These are phyloP conservation scores for Oryza brachyantha DNA, from an alignment of 176 grass and related monocot species.

Conservation along the genomic window DNA sequence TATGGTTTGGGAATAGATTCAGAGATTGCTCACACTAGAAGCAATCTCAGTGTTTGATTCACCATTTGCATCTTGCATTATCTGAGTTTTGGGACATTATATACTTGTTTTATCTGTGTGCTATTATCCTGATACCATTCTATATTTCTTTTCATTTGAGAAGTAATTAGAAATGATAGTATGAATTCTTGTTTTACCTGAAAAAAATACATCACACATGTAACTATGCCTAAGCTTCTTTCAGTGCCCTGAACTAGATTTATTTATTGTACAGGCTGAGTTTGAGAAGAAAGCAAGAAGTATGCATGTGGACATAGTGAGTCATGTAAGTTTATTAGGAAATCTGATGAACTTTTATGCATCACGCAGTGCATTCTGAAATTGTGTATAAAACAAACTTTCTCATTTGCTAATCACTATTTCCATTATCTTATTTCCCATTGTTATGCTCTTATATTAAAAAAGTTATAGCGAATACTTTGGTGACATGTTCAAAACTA, in stretches of 20 bases:
- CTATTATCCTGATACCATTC: not conserved
- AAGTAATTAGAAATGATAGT: not conserved
- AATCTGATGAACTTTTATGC: not conserved
- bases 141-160: not conserved
- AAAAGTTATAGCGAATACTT: not conserved
- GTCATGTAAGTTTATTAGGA: constrained; percentile 63
- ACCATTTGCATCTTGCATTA: not conserved
- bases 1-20: not conserved
- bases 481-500: not conserved
- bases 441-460: not conserved
- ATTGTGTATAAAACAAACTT: not conserved
- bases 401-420: not conserved
- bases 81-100: not conserved
- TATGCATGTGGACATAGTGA: constrained; percentile 58
- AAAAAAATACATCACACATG: constrained; percentile 12
- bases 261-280: constrained; percentile 58
- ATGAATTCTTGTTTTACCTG: constrained; percentile 9
- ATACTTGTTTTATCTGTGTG: not conserved
- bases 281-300: constrained; percentile 69
- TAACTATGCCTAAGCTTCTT: not conserved
- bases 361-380: not conserved
- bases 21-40: not conserved
- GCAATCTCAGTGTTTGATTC: not conserved
- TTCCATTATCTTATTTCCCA: not conserved
- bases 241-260: constrained; percentile 5